Conservation (phyloP, 1,284 basidiomycete genomes). For the Ceratobasidium sp. region DNA sequence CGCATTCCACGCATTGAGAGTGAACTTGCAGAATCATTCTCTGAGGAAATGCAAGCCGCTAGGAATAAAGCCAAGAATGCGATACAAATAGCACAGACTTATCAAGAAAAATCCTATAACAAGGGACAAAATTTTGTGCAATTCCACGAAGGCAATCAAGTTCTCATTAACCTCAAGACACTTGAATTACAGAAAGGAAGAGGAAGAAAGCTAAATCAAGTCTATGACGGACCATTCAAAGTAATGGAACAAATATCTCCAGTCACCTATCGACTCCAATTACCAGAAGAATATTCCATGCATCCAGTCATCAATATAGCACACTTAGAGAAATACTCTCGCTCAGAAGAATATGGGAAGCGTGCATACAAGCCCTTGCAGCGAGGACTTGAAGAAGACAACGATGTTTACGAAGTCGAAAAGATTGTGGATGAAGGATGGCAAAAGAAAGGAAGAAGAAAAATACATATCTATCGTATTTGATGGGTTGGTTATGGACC, state of each 20-base stretch:
- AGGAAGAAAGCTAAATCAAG: constrained; percentile 49
- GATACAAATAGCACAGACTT: constrained; percentile 40
- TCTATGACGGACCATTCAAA: constrained; percentile 50
- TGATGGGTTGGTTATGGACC: constrained; percentile 14
- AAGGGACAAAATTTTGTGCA: constrained; percentile 30
- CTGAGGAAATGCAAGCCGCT: constrained; percentile 32
- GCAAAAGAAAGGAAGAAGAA: neutral
- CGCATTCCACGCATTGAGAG: constrained; percentile 8
- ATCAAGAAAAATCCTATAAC: constrained; percentile 44
- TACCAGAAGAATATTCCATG: constrained; percentile 46
- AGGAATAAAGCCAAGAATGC: constrained; percentile 42
- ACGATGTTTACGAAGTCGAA: neutral
- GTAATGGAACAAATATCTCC: constrained; percentile 48
- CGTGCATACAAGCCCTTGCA: neutral
- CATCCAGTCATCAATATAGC: constrained; percentile 48
- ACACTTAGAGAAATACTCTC: constrained; percentile 46
- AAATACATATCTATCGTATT: neutral
- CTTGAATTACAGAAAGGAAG: constrained; percentile 45
- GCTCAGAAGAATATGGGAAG: constrained; percentile 43
- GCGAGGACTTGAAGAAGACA: neutral
- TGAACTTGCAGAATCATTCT: constrained; percentile 31
- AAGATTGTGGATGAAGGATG: neutral
- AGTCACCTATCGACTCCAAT: constrained; percentile 46
- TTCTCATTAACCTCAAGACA: constrained; percentile 49
- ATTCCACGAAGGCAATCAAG: constrained; percentile 47